phyloP scores from a whole-genome alignment of 257 asterid species.

The Penstemon barbatus region DNA sequence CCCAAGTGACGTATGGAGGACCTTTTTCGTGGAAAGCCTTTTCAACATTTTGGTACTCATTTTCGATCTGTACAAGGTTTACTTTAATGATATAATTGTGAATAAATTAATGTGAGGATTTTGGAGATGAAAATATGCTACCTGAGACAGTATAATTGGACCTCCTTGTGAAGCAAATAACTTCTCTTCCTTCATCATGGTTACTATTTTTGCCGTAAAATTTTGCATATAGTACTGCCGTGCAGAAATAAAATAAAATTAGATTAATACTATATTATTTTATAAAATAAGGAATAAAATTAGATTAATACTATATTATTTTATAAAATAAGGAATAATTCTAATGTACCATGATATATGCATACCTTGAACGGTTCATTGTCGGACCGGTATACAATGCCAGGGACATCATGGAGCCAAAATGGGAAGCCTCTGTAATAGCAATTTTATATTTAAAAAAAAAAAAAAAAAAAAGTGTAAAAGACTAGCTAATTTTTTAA shows the following conservation, averaged over 20 bases:
- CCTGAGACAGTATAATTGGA: slow-evolving; percentile 88
- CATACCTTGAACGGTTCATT: slow-evolving; percentile 80
- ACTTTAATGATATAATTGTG: neutral
- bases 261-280: neutral
- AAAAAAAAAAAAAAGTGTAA: neutral
- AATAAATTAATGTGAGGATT: neutral
- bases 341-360: neutral
- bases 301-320: neutral
- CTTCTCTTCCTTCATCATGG: slow-evolving; percentile 69
- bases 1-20: slow-evolving; percentile 81
- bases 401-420: slow-evolving; percentile 87
- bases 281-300: neutral
- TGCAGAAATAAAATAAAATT: neutral
- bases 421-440: slow-evolving; percentile 72
- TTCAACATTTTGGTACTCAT: slow-evolving; percentile 79
- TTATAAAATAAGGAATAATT: neutral
- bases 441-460: neutral
- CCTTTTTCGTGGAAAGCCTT: slow-evolving; percentile 49
- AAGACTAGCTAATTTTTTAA: no score
- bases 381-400: slow-evolving; percentile 62
- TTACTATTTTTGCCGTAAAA: slow-evolving; percentile 69
- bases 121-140: neutral
- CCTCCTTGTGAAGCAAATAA: slow-evolving; percentile 92
- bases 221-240: slow-evolving; percentile 65
- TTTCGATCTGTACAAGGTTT: slow-evolving; percentile 63